phyloP scores from a whole-genome alignment of 305 asterid genomes.

The Salvia sclarea region DNA sequence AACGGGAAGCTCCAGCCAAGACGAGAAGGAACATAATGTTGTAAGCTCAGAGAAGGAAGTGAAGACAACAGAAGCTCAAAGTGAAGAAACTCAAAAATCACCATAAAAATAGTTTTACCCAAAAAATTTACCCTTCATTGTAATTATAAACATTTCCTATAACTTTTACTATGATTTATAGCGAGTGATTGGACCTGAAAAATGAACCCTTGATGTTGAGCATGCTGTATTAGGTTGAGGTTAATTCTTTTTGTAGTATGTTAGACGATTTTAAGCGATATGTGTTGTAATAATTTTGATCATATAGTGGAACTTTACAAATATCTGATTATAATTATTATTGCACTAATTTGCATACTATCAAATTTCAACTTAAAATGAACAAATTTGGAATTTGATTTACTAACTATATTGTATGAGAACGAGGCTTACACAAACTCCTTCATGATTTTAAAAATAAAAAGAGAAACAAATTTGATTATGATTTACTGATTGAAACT shows the following conservation, averaged over 20 bases:
- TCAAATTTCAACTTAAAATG: too few species aligned
- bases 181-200: constrained; percentile 21
- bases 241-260: constrained; percentile 32
- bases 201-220: neutral
- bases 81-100: constrained; percentile 33
- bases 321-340: neutral
- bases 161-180: neutral
- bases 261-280: constrained; percentile 8
- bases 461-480: too few species aligned
- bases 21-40: constrained; percentile 38
- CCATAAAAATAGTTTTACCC: neutral
- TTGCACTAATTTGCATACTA: too few species aligned
- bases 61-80: constrained; percentile 23
- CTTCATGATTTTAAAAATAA: too few species aligned
- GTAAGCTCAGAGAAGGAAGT: constrained; percentile 40
- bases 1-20: constrained; percentile 41
- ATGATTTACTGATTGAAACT: too few species aligned
- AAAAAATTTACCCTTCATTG: constrained; percentile 10
- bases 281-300: constrained; percentile 30
- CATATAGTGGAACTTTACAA: constrained; percentile 22
- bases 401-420: too few species aligned
- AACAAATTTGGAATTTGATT: too few species aligned
- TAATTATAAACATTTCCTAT: constrained; percentile 23
- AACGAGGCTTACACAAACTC: too few species aligned
- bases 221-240: constrained; percentile 15